Evolutionary conservation across 345 rosid species (phyloP), one percentile per base, ranked within the genome.

Genomic region (Euphorbia lathyris): DNA sequence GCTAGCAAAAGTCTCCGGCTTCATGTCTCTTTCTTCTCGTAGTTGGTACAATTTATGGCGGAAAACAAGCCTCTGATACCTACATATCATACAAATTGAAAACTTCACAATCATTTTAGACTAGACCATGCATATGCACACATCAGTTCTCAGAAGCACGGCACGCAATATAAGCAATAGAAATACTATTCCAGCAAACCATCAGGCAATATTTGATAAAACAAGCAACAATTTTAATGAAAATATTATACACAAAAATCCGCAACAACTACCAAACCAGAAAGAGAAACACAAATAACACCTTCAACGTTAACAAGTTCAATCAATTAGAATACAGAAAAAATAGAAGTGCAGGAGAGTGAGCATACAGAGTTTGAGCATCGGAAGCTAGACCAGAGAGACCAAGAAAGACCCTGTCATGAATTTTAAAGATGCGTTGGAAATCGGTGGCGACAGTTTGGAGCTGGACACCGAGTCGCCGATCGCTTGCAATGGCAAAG

Each of bases 1-100:
- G 80, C 86, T 95, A 3, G 98, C 97, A 77, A 92, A 95, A 10
- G 98, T 94, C 76, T 94, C 97, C n/a, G 98, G 98, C 77, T 91
- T 94, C 97, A 94, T 91, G 72, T 91, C 99, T 78, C 99, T 88
- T 81, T 94, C 99, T 75, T 94, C 99, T 53, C 92, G 83, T 34
- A 94, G 88, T 86, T 91, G 90, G 63, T 94, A 94, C 67, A 91
- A 72, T 72, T 94, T 95, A 77, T 92, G 96, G 63, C 97, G 88
- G 69, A 92, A 95, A 76, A 88, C 90, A 62, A 95, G 78, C 64
- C 97, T 83, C 84, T 95, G 99, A 78, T 95, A 86, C 83, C 97
- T 95, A 80, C 77, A 83, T 56, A 71, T 22, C 45, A 52, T 32
- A 69, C 78, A 66, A 20, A 72, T n/a, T 32, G 27, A 34, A 19